A percentile compares a stretch with the other conserved stretches of the same genome.
These are phyloP conservation scores for Mucor piriformis DNA, from an alignment of 371 early-diverging fungal species.

Conservation along the genomic window DNA sequence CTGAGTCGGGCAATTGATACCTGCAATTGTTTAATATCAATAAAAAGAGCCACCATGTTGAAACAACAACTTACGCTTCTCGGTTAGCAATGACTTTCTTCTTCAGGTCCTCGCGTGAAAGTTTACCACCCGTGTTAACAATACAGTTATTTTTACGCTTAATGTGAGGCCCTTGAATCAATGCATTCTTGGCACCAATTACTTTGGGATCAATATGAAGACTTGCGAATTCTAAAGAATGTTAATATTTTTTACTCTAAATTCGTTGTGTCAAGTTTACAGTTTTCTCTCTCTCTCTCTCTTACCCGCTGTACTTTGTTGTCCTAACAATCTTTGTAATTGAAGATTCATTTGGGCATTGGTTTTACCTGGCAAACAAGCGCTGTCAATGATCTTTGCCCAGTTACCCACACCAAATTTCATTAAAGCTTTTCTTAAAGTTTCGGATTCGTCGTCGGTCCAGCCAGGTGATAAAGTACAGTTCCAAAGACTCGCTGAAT, in stretches of 20 bases:
- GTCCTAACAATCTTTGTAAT: conserved; percentile 89
- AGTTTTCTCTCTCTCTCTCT: background rate
- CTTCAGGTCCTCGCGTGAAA: conserved; percentile 77
- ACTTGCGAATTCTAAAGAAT: conserved; percentile 77
- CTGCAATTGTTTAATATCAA: conserved; percentile 32
- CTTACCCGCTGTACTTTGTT: conserved; percentile 87
- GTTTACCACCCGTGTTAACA: conserved; percentile 79
- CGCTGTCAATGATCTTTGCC: conserved; percentile 89
- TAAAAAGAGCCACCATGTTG: background rate
- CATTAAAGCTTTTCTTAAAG: conserved; percentile 83
- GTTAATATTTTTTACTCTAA: no score
- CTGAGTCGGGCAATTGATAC: conserved; percentile 70
- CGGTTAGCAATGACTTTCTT: conserved; percentile 70
- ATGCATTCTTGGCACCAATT: conserved; percentile 80
- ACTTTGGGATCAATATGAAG: conserved; percentile 88
- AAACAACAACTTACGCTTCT: conserved; percentile 55
- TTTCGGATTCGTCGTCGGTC: conserved; percentile 83
- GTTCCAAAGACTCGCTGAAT: conserved; percentile 91
- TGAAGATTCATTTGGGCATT: conserved; percentile 95
- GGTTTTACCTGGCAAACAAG: conserved; percentile 85
- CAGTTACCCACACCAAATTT: conserved; percentile 93
- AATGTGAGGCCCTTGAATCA: conserved; percentile 79
- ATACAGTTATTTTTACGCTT: conserved; percentile 91
- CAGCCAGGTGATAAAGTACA: conserved; percentile 92
- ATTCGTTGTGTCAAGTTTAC: no score